Percentiles rank a stretch among this genome's conserved stretches.
Conservation (phyloP, 306 rosid species). For the Abrus pulchellus region DNA sequence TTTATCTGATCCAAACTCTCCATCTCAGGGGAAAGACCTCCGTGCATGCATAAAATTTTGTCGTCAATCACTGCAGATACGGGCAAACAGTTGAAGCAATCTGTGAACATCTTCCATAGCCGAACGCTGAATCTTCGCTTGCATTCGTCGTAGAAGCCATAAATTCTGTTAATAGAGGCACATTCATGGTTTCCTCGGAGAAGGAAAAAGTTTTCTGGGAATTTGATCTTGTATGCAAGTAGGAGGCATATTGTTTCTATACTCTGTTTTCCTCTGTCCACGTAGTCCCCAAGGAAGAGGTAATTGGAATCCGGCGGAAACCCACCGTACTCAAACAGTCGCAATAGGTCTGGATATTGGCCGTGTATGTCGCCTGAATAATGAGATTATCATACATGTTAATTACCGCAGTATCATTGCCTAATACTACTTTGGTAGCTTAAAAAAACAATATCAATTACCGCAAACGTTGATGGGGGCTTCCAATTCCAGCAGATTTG, state of each 20-base stretch:
- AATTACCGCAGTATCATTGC: no score
- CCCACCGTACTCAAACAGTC: slow-evolving; percentile 83
- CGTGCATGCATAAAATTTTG: slow-evolving; percentile 93
- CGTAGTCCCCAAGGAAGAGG: slow-evolving; percentile 90
- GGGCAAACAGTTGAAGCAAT: slow-evolving; percentile 87
- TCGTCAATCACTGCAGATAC: slow-evolving; percentile 86
- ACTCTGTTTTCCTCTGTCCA: slow-evolving; percentile 96
- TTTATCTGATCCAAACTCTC: slow-evolving; percentile 66
- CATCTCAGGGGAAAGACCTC: slow-evolving; percentile 89
- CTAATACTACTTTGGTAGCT: no score
- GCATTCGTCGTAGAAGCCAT: slow-evolving; percentile 93
- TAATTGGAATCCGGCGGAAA: slow-evolving; percentile 88
- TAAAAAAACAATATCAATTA: not conserved
- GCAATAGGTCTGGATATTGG: slow-evolving; percentile 83
- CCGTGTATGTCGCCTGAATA: slow-evolving; percentile 91
- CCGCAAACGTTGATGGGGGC: slow-evolving; percentile 97
- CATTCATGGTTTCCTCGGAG: slow-evolving; percentile 94
- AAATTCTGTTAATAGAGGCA: slow-evolving; percentile 89
- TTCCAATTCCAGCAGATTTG: slow-evolving; percentile 79
- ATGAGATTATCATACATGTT: no score
- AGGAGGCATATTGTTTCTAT: slow-evolving; percentile 83
- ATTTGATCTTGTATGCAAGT: slow-evolving; percentile 80
- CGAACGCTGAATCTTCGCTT: slow-evolving; percentile 87
- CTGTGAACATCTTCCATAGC: slow-evolving; percentile 84
- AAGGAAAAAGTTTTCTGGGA: slow-evolving; percentile 81